phyloP scores from a whole-genome alignment of 164 flowering plant species.

The Liriodendron chinense region DNA sequence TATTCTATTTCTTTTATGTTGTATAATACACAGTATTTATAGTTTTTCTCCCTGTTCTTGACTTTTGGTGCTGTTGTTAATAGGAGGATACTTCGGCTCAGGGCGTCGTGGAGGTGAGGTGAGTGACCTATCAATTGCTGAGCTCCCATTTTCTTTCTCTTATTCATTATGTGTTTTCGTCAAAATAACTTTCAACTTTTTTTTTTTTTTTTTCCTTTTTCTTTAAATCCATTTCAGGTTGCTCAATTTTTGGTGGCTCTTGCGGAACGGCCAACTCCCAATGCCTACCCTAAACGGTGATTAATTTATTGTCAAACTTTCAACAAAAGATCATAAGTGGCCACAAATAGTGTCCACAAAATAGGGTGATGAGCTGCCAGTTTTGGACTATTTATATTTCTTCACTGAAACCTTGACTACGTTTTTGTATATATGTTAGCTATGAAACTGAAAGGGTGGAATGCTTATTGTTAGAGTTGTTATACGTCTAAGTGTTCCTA shows the following conservation, averaged over 20 bases:
- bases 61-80: constrained; percentile 8
- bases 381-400: too few relatives aligned
- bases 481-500: too few relatives aligned
- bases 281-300: constrained; percentile 68
- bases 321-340: background rate
- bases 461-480: background rate
- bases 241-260: constrained; percentile 95
- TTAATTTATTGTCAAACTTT: background rate
- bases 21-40: background rate
- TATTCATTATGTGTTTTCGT: background rate
- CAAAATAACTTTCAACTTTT: background rate
- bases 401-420: too few relatives aligned
- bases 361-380: background rate
- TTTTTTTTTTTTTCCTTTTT: background rate
- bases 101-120: constrained; percentile 98
- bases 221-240: constrained; percentile 41
- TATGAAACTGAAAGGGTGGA: background rate
- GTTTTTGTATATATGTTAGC: background rate
- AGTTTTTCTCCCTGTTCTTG: background rate
- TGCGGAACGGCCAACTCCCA: constrained; percentile 67
- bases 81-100: constrained; percentile 97
- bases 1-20: constrained; percentile 2
- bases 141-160: constrained; percentile 4
- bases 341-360: background rate
- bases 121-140: background rate